Percentiles rank a stretch among this genome's conserved stretches.
Conservation (phyloP, 805 yeast genomes). For the Nakazawaea ishiwadae region DNA sequence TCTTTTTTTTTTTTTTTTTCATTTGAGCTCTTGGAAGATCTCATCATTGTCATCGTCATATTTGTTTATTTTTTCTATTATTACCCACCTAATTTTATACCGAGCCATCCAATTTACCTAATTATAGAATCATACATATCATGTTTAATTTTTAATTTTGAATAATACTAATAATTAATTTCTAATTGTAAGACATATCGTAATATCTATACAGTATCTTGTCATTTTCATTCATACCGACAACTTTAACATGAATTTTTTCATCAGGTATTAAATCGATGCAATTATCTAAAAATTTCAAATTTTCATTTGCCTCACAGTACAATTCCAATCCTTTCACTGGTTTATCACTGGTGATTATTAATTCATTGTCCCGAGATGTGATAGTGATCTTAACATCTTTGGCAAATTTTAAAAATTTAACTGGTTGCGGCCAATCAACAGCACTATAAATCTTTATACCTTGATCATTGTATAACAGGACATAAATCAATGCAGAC, state of each 20-base stretch:
- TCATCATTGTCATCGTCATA: too few species aligned
- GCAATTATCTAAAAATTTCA: slow-evolving; percentile 38
- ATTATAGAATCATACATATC: too few species aligned
- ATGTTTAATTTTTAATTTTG: too few species aligned
- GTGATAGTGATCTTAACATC: neutral
- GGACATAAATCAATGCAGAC: slow-evolving; percentile 1
- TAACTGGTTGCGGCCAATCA: slow-evolving; percentile 50
- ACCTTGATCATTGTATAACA: neutral
- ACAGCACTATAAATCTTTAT: slow-evolving; percentile 26
- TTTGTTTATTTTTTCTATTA: too few species aligned
- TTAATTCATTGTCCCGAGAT: slow-evolving; percentile 20
- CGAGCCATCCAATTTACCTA: too few species aligned
- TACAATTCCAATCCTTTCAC: slow-evolving; percentile 40
- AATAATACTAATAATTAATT: too few species aligned
- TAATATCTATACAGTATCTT: slow-evolving; percentile 6
- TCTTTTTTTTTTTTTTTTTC: too few species aligned
- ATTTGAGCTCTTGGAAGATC: too few species aligned
- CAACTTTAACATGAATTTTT: neutral
- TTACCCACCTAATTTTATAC: too few species aligned
- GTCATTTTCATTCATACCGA: neutral
- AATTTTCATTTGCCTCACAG: slow-evolving; percentile 20
- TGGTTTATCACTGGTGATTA: slow-evolving; percentile 28
- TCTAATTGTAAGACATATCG: too few species aligned
- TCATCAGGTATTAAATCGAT: slow-evolving; percentile 39
- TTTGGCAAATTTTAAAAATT: slow-evolving; percentile 29